A percentile compares a stretch with the other conserved stretches of the same genome.
Conservation (phyloP, 1,139 yeast species). For the Scheffersomyces illinoinensis region DNA sequence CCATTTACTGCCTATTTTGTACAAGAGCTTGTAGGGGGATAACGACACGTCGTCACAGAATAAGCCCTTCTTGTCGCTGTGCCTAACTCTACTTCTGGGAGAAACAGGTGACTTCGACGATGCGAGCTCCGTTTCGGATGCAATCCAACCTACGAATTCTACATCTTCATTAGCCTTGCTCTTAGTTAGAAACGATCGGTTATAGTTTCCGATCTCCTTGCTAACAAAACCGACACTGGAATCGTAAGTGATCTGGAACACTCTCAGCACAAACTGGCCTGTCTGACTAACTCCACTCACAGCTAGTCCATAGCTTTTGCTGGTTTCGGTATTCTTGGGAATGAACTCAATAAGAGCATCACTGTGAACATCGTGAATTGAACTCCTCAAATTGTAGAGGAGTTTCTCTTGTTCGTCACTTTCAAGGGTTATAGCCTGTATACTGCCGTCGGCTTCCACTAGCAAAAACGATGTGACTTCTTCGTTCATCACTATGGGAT, state of each 20-base stretch:
- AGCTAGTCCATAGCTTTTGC: neutral
- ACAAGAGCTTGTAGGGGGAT: neutral
- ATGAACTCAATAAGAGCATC: neutral
- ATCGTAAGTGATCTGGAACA: slow-evolving; percentile 7
- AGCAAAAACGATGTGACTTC: neutral
- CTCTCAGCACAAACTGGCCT: slow-evolving; percentile 8
- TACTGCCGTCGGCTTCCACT: neutral
- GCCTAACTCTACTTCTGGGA: slow-evolving; percentile 2
- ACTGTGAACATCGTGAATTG: neutral
- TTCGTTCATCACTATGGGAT: neutral
- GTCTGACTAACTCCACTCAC: neutral
- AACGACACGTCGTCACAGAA: neutral
- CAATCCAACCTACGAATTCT: slow-evolving; percentile 3
- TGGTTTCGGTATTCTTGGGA: neutral
- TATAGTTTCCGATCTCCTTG: slow-evolving; percentile 12
- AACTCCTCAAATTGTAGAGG: neutral
- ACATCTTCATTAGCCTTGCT: neutral
- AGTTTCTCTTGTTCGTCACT: neutral
- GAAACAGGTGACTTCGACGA: slow-evolving; percentile 1
- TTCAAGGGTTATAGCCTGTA: neutral
- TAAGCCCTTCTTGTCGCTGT: neutral
- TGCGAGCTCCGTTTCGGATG: slow-evolving; percentile 1
- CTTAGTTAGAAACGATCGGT: slow-evolving; percentile 6
- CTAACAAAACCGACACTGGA: slow-evolving; percentile 4
- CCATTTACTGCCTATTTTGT: neutral